Evolutionary conservation across 2,329 filamentous ascomycete species (phyloP).

Genomic region (Penicillium sp.): DNA sequence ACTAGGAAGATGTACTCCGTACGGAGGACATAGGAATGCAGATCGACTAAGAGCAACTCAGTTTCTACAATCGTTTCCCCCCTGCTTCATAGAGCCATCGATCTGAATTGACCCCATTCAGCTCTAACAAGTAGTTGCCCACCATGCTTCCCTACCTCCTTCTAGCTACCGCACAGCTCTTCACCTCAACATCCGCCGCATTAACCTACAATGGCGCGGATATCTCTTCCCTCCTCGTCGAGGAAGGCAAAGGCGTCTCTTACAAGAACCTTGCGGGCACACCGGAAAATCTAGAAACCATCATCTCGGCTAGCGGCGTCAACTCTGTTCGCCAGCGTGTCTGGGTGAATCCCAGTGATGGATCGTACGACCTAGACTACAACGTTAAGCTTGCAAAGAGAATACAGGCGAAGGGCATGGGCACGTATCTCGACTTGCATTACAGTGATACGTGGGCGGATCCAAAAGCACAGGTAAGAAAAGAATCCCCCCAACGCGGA

Average conservation of each 20-base stretch:
- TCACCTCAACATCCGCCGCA: conserved; percentile 40
- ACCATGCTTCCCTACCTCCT: conserved; percentile 17
- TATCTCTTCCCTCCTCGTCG: conserved; percentile 66
- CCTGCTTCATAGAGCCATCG: background rate
- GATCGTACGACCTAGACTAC: conserved; percentile 68
- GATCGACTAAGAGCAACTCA: background rate
- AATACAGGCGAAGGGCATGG: conserved; percentile 62
- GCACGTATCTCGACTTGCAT: conserved; percentile 64
- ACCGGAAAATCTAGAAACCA: conserved; percentile 59
- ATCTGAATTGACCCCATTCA: background rate
- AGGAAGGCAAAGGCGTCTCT: conserved; percentile 60
- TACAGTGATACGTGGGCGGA: conserved; percentile 72
- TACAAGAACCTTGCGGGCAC: conserved; percentile 61
- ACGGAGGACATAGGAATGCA: background rate
- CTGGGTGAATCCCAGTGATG: conserved; percentile 67
- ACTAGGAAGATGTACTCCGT: background rate
- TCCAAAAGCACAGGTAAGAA: conserved; percentile 57
- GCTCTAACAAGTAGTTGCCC: background rate
- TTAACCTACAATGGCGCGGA: conserved; percentile 67
- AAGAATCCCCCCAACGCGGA: background rate
- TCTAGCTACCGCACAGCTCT: conserved; percentile 16
- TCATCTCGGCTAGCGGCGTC: conserved; percentile 61
- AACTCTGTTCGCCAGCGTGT: conserved; percentile 70
- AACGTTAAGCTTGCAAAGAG: conserved; percentile 67
- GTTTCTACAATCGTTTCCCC: too few species aligned